Conservation (phyloP, 2,329 filamentous ascomycete species). For the Stemphylium vesicarium region DNA sequence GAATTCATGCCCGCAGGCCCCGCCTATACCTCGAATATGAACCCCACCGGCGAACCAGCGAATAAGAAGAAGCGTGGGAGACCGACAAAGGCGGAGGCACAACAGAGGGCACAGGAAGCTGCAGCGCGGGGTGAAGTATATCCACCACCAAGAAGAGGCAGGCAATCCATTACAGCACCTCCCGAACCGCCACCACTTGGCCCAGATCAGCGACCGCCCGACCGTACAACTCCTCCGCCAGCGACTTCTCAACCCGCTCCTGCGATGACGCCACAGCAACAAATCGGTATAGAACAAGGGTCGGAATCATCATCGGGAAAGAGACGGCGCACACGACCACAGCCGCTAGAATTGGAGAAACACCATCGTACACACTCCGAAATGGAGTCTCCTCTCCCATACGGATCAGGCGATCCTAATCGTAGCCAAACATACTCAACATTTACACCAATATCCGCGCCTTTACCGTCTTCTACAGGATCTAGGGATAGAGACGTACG, state of each 20-base stretch:
- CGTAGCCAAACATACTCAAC: constrained; percentile 41
- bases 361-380: constrained; percentile 30
- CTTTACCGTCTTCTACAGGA: constrained; percentile 42
- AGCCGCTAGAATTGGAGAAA: constrained; percentile 43
- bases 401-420: constrained; percentile 35
- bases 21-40: constrained; percentile 36
- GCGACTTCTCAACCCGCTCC: constrained; percentile 23
- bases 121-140: constrained; percentile 49
- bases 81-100: constrained; percentile 56
- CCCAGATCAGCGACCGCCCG: constrained; percentile 32
- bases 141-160: constrained; percentile 45
- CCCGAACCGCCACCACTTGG: constrained; percentile 31
- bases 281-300: constrained; percentile 34
- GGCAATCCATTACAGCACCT: constrained; percentile 38
- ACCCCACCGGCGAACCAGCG: constrained; percentile 42
- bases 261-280: constrained; percentile 38
- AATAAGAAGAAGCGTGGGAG: constrained; percentile 57
- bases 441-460: constrained; percentile 46
- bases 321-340: constrained; percentile 41
- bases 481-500: constrained; percentile 42
- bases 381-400: constrained; percentile 41
- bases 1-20: constrained; percentile 40
- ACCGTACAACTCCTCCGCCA: constrained; percentile 38
- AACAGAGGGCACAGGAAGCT: constrained; percentile 52
- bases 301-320: constrained; percentile 47